Conservation (phyloP, 345 rosid genomes). For the Populus alba region DNA sequence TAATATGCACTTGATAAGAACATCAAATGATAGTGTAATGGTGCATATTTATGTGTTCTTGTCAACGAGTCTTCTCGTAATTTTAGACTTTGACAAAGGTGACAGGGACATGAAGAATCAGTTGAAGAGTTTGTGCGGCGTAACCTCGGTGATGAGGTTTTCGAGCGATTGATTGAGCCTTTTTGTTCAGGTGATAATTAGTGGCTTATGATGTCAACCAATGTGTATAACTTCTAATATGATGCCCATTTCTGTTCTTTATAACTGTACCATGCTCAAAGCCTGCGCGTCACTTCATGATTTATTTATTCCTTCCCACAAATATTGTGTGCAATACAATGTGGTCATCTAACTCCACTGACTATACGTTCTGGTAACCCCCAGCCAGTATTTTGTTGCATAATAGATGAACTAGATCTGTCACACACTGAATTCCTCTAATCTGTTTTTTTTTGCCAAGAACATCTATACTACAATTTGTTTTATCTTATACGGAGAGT, state of each 20-base stretch:
- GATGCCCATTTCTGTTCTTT: background rate
- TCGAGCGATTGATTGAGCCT: conserved; percentile 93
- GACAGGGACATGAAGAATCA: conserved; percentile 94
- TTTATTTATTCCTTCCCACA: background rate
- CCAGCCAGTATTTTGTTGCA: background rate
- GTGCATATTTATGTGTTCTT: background rate
- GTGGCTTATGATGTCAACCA: background rate
- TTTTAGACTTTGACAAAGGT: conserved; percentile 61
- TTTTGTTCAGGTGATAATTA: conserved; percentile 73
- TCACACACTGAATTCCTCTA: background rate
- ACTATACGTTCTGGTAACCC: background rate
- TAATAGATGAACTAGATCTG: background rate
- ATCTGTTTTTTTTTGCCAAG: background rate
- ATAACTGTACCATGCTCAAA: background rate
- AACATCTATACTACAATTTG: background rate
- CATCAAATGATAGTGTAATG: background rate
- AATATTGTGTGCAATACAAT: background rate
- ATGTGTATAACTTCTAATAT: background rate
- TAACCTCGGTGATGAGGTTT: conserved; percentile 87
- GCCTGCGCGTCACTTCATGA: background rate
- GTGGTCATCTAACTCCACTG: background rate
- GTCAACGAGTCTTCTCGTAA: conserved; percentile 37
- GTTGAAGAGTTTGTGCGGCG: conserved; percentile 95
- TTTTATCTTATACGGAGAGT: background rate
- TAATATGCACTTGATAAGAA: background rate